phyloP scores from a whole-genome alignment of 2,329 filamentous ascomycete species.

The Microcyclospora tardicrescens region DNA sequence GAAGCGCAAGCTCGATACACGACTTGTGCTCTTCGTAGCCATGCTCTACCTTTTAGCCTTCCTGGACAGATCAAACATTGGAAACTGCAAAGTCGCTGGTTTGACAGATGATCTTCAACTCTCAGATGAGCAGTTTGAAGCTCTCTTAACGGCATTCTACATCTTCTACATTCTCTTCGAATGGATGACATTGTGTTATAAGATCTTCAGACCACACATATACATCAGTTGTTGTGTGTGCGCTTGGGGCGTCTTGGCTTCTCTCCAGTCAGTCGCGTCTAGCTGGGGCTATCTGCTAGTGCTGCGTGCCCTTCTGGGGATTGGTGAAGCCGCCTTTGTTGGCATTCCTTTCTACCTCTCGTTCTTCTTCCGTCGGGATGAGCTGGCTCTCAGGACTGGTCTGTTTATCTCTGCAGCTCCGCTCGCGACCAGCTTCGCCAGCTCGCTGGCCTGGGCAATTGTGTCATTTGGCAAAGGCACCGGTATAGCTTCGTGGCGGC shows the following conservation, averaged over 20 bases:
- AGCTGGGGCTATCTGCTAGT: slow-evolving; percentile 44
- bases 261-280: slow-evolving; percentile 45
- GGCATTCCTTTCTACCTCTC: slow-evolving; percentile 53
- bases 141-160: slow-evolving; percentile 51
- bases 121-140: slow-evolving; percentile 45
- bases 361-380: slow-evolving; percentile 50
- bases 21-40: slow-evolving; percentile 67
- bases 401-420: slow-evolving; percentile 69
- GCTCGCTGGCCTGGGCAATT: slow-evolving; percentile 66
- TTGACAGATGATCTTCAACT: slow-evolving; percentile 41
- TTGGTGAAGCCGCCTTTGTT: slow-evolving; percentile 50
- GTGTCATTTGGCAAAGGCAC: slow-evolving; percentile 49
- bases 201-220: slow-evolving; percentile 46
- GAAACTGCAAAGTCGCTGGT: slow-evolving; percentile 51
- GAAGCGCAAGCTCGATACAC: slow-evolving; percentile 56
- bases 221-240: slow-evolving; percentile 54
- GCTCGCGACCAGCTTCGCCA: slow-evolving; percentile 55
- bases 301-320: slow-evolving; percentile 45
- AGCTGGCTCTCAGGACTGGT: slow-evolving; percentile 74
- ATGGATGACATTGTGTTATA: slow-evolving; percentile 50
- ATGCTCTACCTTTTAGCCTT: slow-evolving; percentile 64
- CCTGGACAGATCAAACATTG: slow-evolving; percentile 19
- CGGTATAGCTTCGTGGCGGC: slow-evolving; percentile 71
- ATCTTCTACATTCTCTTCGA: slow-evolving; percentile 52
- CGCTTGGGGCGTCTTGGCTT: slow-evolving; percentile 68